Conservation (phyloP, 176 grass and related monocot genomes). For the Oropetium thomaeum region DNA sequence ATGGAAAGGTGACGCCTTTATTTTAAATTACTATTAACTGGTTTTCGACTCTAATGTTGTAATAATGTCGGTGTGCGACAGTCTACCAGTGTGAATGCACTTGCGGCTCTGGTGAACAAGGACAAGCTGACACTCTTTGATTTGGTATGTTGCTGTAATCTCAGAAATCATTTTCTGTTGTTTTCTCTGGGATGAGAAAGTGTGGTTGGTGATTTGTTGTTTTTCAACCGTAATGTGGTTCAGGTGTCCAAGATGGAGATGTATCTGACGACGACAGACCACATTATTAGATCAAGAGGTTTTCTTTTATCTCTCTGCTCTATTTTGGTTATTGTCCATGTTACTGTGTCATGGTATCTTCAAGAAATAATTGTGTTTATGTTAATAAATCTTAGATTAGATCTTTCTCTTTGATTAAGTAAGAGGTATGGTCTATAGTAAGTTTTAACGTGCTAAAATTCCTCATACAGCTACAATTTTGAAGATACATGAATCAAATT, state of each 20-base stretch:
- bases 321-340: neutral
- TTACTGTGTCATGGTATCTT: neutral
- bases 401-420: neutral
- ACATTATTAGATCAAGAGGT: slow-evolving; percentile 85
- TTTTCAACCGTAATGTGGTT: slow-evolving; percentile 30
- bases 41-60: slow-evolving; percentile 17
- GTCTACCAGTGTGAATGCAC: slow-evolving; percentile 50
- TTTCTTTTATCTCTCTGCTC: neutral
- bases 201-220: neutral
- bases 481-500: slow-evolving; percentile 5
- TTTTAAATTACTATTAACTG: neutral
- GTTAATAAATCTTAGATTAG: slow-evolving; percentile 15
- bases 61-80: slow-evolving; percentile 35
- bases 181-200: neutral
- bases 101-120: slow-evolving; percentile 67
- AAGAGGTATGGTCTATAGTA: neutral
- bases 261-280: slow-evolving; percentile 81
- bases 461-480: neutral
- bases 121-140: slow-evolving; percentile 61
- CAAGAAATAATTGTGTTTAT: neutral
- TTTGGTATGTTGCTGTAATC: slow-evolving; percentile 47
- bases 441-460: slow-evolving; percentile 3
- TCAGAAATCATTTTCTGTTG: neutral
- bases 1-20: neutral
- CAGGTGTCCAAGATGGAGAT: slow-evolving; percentile 89